A percentile compares a stretch with the other conserved stretches of the same genome.
Conservation (phyloP, 2,329 filamentous ascomycete genomes). For the Penicillium sp. region DNA sequence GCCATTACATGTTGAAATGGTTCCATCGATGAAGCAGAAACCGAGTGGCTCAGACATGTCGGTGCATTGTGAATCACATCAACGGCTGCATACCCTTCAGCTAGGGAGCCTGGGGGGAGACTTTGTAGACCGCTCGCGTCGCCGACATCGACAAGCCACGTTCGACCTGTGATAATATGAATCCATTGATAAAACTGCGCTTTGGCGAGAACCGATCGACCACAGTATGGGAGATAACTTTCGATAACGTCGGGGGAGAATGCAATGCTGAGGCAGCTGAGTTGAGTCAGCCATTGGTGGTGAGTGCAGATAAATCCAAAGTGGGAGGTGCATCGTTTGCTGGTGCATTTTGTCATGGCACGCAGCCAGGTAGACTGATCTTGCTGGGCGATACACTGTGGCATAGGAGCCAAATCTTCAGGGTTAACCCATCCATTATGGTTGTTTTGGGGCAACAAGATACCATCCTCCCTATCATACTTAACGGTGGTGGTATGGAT, state of each 20-base stretch:
- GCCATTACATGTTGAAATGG: neutral
- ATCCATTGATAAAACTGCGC: neutral
- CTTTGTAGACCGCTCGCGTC: neutral
- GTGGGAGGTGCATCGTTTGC: neutral
- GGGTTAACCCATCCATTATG: neutral
- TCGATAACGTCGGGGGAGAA: neutral
- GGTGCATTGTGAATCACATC: neutral
- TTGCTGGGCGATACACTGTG: neutral
- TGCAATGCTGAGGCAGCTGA: neutral
- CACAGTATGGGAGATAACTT: neutral
- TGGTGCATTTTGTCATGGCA: neutral
- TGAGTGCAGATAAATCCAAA: neutral
- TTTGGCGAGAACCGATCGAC: neutral
- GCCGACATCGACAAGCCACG: neutral
- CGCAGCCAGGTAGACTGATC: neutral
- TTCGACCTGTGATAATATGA: neutral
- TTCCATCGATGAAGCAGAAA: neutral
- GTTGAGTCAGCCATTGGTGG: neutral
- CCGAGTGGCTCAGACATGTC: neutral
- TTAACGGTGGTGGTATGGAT: neutral
- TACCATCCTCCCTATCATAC: neutral
- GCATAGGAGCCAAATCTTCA: neutral
- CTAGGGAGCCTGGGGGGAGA: neutral
- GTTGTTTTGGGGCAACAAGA: neutral
- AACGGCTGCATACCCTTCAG: neutral